Conservation (phyloP, 192 early-diverging fungal genomes). For the Backusella psychrophila region DNA sequence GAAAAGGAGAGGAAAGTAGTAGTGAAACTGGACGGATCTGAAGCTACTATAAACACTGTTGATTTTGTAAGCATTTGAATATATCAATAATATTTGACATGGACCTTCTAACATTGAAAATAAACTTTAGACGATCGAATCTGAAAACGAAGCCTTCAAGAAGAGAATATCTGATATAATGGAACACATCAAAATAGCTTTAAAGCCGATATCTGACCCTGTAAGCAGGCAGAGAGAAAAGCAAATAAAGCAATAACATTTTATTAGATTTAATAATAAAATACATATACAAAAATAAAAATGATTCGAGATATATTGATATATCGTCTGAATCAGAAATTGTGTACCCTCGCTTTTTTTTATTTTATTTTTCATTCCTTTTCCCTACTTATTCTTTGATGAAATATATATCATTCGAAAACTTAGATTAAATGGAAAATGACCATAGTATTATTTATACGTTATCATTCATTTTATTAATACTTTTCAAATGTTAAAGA, state of each 20-base stretch:
- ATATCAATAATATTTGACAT: not conserved
- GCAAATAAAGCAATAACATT: not conserved
- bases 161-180: conserved; percentile 27
- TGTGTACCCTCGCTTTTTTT: no score
- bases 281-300: not conserved
- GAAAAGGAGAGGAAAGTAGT: conserved; percentile 21
- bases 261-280: not conserved
- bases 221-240: not conserved
- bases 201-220: conserved; percentile 20
- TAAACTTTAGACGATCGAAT: conserved; percentile 18
- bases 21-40: conserved; percentile 23
- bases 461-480: no score
- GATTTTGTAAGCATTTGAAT: conserved; percentile 24
- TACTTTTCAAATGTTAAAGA: no score
- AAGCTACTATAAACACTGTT: conserved; percentile 26
- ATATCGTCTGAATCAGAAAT: no score
- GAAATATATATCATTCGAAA: no score
- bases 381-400: no score
- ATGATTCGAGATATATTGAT: not conserved
- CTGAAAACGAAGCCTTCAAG: conserved; percentile 24
- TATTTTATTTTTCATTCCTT: no score
- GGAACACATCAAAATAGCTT: conserved; percentile 18
- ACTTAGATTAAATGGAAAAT: no score
- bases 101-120: not conserved
- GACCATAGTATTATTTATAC: no score